phyloP scores from a whole-genome alignment of 352 stramenopile genomes.

The Globisporangium paroecandrum region DNA sequence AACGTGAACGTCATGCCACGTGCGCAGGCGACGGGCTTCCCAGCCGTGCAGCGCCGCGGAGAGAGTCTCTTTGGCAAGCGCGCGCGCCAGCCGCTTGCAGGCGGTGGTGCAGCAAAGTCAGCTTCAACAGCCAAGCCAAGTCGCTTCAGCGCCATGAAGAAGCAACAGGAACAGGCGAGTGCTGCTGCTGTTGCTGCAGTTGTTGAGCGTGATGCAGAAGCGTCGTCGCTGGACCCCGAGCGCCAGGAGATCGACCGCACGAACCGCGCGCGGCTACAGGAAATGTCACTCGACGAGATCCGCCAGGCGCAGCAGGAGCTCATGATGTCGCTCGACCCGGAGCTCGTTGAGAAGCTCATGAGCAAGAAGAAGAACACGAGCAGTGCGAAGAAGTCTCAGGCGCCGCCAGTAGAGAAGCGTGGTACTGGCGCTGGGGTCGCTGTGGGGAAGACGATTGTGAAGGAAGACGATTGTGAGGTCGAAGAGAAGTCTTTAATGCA shows the following conservation, averaged over 20 bases:
- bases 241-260: constrained; percentile 52
- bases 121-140: constrained; percentile 15
- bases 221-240: constrained; percentile 30
- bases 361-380: constrained; percentile 19
- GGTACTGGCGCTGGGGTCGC: constrained; percentile 3
- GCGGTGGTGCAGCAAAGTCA: not conserved
- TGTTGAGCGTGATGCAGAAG: not conserved
- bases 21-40: constrained; percentile 51
- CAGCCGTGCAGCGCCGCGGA: constrained; percentile 41
- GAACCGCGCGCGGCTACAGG: constrained; percentile 46
- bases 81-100: constrained; percentile 18
- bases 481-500: not conserved
- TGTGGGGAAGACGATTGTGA: constrained; percentile 13
- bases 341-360: constrained; percentile 65
- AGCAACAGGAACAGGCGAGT: not conserved
- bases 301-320: constrained; percentile 68
- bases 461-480: not conserved
- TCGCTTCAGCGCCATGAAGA: constrained; percentile 20
- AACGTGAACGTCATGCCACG: constrained; percentile 30
- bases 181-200: not conserved
- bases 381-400: not conserved
- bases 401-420: not conserved
- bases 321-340: constrained; percentile 49
- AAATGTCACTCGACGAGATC: constrained; percentile 74
- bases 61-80: constrained; percentile 73